These are phyloP conservation scores for Cercospora brassicicola DNA, from an alignment of 2,329 filamentous ascomycete genomes.

Conservation along the genomic window DNA sequence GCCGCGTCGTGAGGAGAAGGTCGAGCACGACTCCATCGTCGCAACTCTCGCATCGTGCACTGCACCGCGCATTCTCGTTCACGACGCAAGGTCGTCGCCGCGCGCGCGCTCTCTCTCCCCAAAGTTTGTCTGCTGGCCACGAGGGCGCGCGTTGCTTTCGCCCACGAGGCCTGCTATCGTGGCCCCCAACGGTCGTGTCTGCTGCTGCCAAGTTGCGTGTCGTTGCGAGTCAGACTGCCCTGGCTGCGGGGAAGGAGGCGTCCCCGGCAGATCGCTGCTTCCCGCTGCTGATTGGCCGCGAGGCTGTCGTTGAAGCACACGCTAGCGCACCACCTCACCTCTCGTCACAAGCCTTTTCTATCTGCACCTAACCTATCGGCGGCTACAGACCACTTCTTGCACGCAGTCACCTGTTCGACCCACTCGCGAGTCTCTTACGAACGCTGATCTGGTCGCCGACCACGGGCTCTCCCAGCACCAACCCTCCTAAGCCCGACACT, in stretches of 20 bases:
- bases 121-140: not conserved
- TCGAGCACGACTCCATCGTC: not conserved
- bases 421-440: constrained; percentile 19
- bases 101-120: not conserved
- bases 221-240: not conserved
- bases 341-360: constrained; percentile 17
- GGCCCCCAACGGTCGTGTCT: not conserved
- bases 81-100: not conserved
- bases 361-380: constrained; percentile 24
- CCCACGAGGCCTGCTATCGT: not conserved
- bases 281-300: not conserved
- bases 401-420: constrained; percentile 25
- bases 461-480: constrained; percentile 8
- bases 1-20: not conserved
- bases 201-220: not conserved
- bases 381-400: constrained; percentile 17
- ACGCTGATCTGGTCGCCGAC: constrained; percentile 9
- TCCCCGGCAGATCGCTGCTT: not conserved
- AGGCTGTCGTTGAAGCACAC: not conserved
- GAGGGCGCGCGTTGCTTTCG: not conserved
- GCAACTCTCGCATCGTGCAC: not conserved
- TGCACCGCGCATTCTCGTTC: not conserved
- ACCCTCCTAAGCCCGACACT: not conserved
- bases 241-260: not conserved
- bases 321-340: constrained; percentile 6